A percentile compares a stretch with the other conserved stretches of the same genome.
phyloP scores from a whole-genome alignment of 495 filamentous ascomycete species.

The Terfezia boudieri region DNA sequence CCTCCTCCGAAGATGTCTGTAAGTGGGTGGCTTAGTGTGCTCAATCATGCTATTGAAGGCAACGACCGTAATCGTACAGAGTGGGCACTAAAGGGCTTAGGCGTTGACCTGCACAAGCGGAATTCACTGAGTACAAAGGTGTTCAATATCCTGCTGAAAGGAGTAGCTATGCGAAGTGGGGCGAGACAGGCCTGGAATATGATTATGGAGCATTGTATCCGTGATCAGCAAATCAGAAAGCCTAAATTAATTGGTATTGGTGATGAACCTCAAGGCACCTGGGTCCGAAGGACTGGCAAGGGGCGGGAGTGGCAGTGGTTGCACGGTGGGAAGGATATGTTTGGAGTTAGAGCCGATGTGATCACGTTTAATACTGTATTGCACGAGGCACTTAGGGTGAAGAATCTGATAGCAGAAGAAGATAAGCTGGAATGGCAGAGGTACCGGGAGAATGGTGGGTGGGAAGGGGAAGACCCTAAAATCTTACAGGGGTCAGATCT shows the following conservation, averaged over 20 bases:
- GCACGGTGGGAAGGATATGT: background rate
- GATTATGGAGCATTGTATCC: slow-evolving; percentile 4
- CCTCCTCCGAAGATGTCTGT: background rate
- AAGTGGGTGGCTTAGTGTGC: slow-evolving; percentile 6
- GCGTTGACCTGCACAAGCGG: slow-evolving; percentile 1
- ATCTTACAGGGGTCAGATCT: background rate
- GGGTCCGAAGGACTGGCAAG: background rate
- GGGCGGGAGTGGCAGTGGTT: slow-evolving; percentile 1
- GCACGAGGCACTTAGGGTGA: slow-evolving; percentile 5
- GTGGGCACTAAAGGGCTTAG: slow-evolving; percentile 5
- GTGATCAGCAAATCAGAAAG: background rate
- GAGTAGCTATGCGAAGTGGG: slow-evolving; percentile 2
- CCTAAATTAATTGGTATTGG: background rate
- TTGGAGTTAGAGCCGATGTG: background rate
- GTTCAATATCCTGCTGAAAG: slow-evolving; percentile 10
- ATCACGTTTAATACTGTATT: slow-evolving; percentile 9
- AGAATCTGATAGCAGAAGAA: background rate
- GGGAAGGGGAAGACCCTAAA: background rate
- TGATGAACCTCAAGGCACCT: background rate
- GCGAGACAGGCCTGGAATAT: slow-evolving; percentile 4
- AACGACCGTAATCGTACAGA: background rate
- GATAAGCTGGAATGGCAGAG: background rate
- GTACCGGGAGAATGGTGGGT: background rate
- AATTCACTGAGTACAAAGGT: slow-evolving; percentile 3
- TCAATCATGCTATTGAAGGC: slow-evolving; percentile 1